A percentile compares a stretch with the other conserved stretches of the same genome.
Evolutionary conservation across 306 rosid genomes (phyloP).

Genomic region (Elaeagnus macrophylla): DNA sequence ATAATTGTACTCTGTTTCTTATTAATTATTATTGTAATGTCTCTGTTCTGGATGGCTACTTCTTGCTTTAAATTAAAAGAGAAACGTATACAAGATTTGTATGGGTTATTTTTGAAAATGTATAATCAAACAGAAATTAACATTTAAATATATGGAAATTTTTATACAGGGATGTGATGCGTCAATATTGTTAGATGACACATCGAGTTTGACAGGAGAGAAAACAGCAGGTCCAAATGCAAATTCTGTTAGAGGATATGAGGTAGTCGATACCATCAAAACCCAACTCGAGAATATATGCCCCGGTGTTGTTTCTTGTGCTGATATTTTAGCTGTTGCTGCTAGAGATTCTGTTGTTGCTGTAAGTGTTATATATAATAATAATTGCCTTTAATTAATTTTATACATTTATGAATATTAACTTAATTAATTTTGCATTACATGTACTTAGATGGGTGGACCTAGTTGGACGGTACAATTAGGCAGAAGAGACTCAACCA

Average conservation of each 20-base stretch:
- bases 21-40: too few species aligned
- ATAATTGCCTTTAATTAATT: background rate
- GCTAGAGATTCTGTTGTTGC: conserved; percentile 55
- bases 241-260: conserved; percentile 45
- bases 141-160: too few species aligned
- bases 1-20: too few species aligned
- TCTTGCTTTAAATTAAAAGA: too few species aligned
- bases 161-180: conserved; percentile 59
- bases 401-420: too few species aligned
- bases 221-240: conserved; percentile 42
- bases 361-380: background rate
- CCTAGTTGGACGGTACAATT: conserved; percentile 36
- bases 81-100: too few species aligned
- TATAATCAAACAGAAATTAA: too few species aligned
- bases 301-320: conserved; percentile 50
- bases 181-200: conserved; percentile 52
- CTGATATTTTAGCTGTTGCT: conserved; percentile 52
- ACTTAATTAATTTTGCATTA: background rate
- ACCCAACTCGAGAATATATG: conserved; percentile 36
- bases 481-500: conserved; percentile 71
- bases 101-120: too few species aligned
- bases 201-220: conserved; percentile 57
- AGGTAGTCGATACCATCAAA: conserved; percentile 49
- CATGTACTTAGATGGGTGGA: conserved; percentile 41
- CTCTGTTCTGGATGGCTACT: too few species aligned